Evolutionary conservation across 768 basidiomycete species (phyloP).

Genomic region (Termitomyces sp.): DNA sequence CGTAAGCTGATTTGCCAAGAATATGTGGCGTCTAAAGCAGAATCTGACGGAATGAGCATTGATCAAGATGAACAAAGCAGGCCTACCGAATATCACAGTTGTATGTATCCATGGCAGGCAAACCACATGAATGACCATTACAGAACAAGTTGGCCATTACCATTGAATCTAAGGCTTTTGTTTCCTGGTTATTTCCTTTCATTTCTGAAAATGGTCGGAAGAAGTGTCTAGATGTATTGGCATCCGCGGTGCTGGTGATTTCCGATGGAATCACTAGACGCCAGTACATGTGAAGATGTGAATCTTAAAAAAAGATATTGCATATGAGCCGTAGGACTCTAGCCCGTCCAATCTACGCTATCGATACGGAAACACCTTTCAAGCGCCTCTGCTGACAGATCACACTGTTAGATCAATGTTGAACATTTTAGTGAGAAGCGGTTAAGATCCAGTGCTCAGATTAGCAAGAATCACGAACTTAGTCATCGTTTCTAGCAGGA

Average conservation of each 20-base stretch:
- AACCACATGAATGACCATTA: not conserved
- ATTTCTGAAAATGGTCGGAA: no score
- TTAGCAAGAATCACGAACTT: not conserved
- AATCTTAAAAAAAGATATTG: not conserved
- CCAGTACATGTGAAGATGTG: not conserved
- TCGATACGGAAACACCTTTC: not conserved
- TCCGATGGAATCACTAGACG: not conserved
- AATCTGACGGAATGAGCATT: not conserved
- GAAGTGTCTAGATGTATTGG: no score
- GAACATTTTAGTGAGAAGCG: not conserved
- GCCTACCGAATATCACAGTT: not conserved
- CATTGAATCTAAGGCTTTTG: not conserved
- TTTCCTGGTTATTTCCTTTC: not conserved
- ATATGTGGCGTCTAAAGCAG: not conserved
- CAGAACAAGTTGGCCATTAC: not conserved
- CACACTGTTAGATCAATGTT: not conserved
- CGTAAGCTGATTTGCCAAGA: not conserved
- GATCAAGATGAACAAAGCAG: not conserved
- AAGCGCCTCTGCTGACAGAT: not conserved
- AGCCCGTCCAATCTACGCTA: not conserved
- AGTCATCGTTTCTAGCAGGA: not conserved
- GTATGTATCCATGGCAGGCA: not conserved
- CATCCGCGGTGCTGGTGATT: no score
- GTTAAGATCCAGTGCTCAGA: no score
- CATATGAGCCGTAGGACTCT: no score